These are phyloP conservation scores for Aspergillus neoniger DNA, from an alignment of 2,329 filamentous ascomycete species.

Conservation along the genomic window DNA sequence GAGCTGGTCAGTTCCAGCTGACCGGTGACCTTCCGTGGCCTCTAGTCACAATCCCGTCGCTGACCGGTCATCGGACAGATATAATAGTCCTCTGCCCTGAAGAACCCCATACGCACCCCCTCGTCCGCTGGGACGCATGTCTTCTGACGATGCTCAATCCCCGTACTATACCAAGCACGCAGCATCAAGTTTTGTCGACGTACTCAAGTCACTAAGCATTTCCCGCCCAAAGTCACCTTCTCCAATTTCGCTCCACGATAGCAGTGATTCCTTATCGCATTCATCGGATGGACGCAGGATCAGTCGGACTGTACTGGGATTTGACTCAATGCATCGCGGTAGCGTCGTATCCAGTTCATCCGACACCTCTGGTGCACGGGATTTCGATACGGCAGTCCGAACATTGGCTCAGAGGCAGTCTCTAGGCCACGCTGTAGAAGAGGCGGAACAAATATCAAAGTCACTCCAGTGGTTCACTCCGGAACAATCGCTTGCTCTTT, in stretches of 20 bases:
- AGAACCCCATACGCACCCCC: slow-evolving; percentile 19
- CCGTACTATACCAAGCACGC: slow-evolving; percentile 38
- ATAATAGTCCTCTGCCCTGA: slow-evolving; percentile 22
- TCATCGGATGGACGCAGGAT: slow-evolving; percentile 37
- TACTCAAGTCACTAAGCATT: slow-evolving; percentile 46
- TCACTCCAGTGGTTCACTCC: slow-evolving; percentile 39
- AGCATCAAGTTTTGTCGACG: slow-evolving; percentile 44
- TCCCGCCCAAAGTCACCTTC: slow-evolving; percentile 43
- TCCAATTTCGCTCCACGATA: slow-evolving; percentile 36
- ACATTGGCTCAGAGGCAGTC: slow-evolving; percentile 38
- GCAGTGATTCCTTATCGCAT: slow-evolving; percentile 32
- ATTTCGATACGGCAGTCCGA: slow-evolving; percentile 41
- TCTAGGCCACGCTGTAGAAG: slow-evolving; percentile 39
- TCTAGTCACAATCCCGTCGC: slow-evolving; percentile 14
- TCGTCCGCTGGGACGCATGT: slow-evolving; percentile 39
- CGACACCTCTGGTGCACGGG: slow-evolving; percentile 40
- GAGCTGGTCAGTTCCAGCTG: slow-evolving; percentile 6
- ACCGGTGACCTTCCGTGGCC: slow-evolving; percentile 7
- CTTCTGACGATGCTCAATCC: slow-evolving; percentile 45
- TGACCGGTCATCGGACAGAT: slow-evolving; percentile 20
- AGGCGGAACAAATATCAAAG: slow-evolving; percentile 39
- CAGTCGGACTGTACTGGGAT: slow-evolving; percentile 36
- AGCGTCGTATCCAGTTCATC: slow-evolving; percentile 42
- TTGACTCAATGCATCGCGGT: slow-evolving; percentile 46
- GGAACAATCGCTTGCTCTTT: slow-evolving; percentile 43